A percentile compares a stretch with the other conserved stretches of the same genome.
phyloP scores from a whole-genome alignment of 2,329 filamentous ascomycete species.

The Botrytis aclada region DNA sequence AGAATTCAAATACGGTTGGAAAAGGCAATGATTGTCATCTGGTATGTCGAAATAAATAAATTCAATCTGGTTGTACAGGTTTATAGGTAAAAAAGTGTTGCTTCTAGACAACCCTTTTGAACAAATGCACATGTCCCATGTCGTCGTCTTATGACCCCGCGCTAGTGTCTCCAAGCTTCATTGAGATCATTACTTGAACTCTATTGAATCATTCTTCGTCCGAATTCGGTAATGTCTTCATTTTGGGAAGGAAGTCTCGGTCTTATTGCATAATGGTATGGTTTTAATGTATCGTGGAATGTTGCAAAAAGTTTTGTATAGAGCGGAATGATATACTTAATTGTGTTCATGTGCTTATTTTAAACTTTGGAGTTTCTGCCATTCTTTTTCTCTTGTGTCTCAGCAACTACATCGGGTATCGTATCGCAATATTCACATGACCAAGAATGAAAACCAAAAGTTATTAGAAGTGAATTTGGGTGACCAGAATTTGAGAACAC shows the following conservation, averaged over 20 bases:
- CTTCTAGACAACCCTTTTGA: neutral
- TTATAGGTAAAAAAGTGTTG: neutral
- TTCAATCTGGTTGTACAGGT: neutral
- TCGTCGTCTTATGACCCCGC: constrained; percentile 17
- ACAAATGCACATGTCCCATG: constrained; percentile 16
- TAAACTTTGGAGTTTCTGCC: neutral
- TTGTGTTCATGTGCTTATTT: neutral
- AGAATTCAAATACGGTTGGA: neutral
- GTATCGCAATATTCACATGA: neutral
- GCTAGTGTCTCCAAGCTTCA: neutral
- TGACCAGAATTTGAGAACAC: too few species aligned
- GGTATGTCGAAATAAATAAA: neutral
- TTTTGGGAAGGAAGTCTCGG: neutral
- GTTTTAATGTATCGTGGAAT: neutral
- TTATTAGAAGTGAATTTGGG: neutral
- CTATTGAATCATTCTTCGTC: constrained; percentile 12
- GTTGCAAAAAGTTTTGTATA: neutral
- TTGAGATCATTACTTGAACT: constrained; percentile 1
- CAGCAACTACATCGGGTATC: neutral
- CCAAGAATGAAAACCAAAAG: neutral
- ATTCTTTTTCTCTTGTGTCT: neutral
- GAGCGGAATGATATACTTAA: neutral
- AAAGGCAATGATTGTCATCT: neutral
- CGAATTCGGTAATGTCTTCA: neutral
- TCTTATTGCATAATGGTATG: neutral